Evolutionary conservation across 352 stramenopile genomes (phyloP).

Genomic region (Hyaloperonospora brassicae): DNA sequence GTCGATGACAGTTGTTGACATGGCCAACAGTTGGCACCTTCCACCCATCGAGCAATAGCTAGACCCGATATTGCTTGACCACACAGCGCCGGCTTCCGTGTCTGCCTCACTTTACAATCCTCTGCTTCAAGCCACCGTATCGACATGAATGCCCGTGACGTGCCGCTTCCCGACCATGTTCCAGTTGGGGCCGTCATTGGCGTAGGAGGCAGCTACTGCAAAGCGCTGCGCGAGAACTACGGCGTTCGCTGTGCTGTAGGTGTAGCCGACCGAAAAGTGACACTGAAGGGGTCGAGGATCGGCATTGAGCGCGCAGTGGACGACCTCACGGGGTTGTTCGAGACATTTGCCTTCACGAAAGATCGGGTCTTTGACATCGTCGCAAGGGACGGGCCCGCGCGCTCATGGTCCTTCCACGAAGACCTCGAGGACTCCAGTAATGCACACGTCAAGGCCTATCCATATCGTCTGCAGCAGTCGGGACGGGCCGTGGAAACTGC

Average conservation of each 20-base stretch:
- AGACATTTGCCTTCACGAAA: constrained; percentile 11
- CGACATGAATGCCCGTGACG: no score
- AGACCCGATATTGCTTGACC: no score
- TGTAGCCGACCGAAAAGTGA: constrained; percentile 19
- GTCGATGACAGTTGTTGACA: no score
- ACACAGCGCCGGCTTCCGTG: no score
- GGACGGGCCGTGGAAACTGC: constrained; percentile 14
- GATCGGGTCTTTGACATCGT: constrained; percentile 23
- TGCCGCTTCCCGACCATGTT: constrained; percentile 25
- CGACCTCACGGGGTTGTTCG: constrained; percentile 23
- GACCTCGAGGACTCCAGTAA: constrained; percentile 10
- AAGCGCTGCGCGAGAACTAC: constrained; percentile 20
- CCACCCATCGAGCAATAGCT: no score
- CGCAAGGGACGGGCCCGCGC: constrained; percentile 14
- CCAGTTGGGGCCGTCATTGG: constrained; percentile 38
- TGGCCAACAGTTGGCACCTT: no score
- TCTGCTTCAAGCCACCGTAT: no score
- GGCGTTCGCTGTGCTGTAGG: constrained; percentile 28
- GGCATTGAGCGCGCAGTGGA: constrained; percentile 16
- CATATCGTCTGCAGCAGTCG: constrained; percentile 21
- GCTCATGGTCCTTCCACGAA: constrained; percentile 27
- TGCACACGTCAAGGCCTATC: constrained; percentile 14
- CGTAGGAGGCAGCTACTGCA: constrained; percentile 31
- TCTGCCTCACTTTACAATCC: no score
- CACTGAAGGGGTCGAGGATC: constrained; percentile 14